Base-by-base conservation (phyloP, 345 rosid species). In the Mercurialis annua region DNA sequence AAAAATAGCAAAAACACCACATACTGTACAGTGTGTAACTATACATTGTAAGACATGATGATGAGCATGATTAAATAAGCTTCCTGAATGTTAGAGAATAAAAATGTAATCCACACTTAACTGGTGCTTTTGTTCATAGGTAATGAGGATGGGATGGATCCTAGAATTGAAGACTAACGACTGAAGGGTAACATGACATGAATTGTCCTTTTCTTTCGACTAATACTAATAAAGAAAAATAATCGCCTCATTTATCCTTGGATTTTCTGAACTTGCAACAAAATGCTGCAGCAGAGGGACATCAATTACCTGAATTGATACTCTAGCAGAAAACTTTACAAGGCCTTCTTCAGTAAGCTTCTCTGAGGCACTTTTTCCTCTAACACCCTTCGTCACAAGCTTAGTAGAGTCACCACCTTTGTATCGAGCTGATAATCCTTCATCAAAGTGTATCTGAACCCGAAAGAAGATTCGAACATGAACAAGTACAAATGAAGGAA, bases 261-360 rank as follows among this genome's bases (percentile, higher is more conserved):
- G 59, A 54, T 17, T 10, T 54, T 54, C 16, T 27, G 5, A 54
- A 26, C 36, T 2, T 6, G 18, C 36, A 54, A 54, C 18, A 26
- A 12, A 15, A 54, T 6, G 3, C 6, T 2, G 44, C 44, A 1
- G 17, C 18, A 65, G 42, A 75, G 30, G 61, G 16, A 67, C 56
- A 20, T 59, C n/a, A 10, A 42, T 52, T 85, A 93, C 98, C 88
- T 93, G 98, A 66, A 90, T 86, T 64, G 90, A 65, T 38, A 93
- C 90, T 66, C 96, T 84, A 69, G 96, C 84, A 49, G 97, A 79
- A 74, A 93, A 83, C 87, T 82, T 87, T 72, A 89, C 84, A 70
- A 93, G 96, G 20, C 85, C 90, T 87, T 85, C 98, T 81, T 90
- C 97, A 51, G 87, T 79, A 59, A 93, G 90, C 82, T 93, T 90